These are phyloP conservation scores for Globisporangium uncinulatum DNA, from an alignment of 352 stramenopile genomes.

Conservation along the genomic window DNA sequence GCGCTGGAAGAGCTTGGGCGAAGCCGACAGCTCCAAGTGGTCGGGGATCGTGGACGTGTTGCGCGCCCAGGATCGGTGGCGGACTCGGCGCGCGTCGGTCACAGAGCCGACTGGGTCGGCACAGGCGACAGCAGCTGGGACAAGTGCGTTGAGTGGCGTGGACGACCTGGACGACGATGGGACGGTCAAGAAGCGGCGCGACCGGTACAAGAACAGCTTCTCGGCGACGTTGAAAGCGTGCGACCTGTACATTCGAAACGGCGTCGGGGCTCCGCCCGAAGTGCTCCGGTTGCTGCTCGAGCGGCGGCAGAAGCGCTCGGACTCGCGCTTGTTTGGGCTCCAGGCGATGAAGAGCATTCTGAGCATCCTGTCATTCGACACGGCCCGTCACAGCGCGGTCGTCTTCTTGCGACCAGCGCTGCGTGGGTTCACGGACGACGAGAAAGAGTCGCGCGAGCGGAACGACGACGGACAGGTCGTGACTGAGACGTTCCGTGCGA, in stretches of 20 bases:
- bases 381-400: slow-evolving; percentile 63
- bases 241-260: slow-evolving; percentile 84
- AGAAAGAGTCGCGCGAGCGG: slow-evolving; percentile 72
- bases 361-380: slow-evolving; percentile 67
- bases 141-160: background rate
- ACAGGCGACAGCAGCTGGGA: background rate
- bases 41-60: slow-evolving; percentile 80
- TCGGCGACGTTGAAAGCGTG: slow-evolving; percentile 81
- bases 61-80: slow-evolving; percentile 56
- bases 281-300: slow-evolving; percentile 67
- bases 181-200: slow-evolving; percentile 16
- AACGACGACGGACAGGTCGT: slow-evolving; percentile 78
- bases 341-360: slow-evolving; percentile 80
- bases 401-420: slow-evolving; percentile 83
- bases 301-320: slow-evolving; percentile 57
- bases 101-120: background rate
- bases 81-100: slow-evolving; percentile 48
- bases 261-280: slow-evolving; percentile 73
- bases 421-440: slow-evolving; percentile 79
- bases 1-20: slow-evolving; percentile 68
- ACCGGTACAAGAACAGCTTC: slow-evolving; percentile 61
- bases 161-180: slow-evolving; percentile 21
- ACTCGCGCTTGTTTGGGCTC: slow-evolving; percentile 73
- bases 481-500: slow-evolving; percentile 78
- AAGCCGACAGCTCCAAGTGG: slow-evolving; percentile 82